Conservation (phyloP, 2,329 filamentous ascomycete species). For the Diaporthe eres region DNA sequence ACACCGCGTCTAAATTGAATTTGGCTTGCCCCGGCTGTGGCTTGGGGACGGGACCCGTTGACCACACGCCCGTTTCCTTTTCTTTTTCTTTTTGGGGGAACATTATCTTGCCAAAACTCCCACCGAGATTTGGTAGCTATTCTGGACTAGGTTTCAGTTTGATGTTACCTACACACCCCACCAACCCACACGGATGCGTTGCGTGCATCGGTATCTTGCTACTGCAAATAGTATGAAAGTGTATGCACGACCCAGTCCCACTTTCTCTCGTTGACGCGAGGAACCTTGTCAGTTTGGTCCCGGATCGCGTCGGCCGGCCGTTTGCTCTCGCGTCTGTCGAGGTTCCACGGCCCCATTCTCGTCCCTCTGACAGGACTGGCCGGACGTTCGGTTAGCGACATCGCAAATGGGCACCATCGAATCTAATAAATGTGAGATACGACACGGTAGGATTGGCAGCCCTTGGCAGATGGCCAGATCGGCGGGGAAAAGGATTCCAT, state of each 20-base stretch:
- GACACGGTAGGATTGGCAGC: not conserved
- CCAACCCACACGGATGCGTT: not conserved
- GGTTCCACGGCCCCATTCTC: not conserved
- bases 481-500: not conserved
- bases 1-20: constrained; percentile 30
- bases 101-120: not conserved
- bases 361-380: not conserved
- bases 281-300: not conserved
- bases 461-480: constrained; percentile 14
- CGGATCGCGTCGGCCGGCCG: not conserved
- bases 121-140: no score
- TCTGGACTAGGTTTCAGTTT: not conserved
- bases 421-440: not conserved
- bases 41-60: not conserved
- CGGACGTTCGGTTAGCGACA: not conserved
- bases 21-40: not conserved
- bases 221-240: not conserved
- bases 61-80: not conserved
- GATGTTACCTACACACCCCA: constrained; percentile 11
- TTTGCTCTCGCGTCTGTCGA: not conserved
- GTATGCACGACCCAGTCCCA: not conserved
- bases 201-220: not conserved
- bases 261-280: not conserved
- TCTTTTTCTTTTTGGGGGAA: not conserved
- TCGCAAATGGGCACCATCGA: not conserved